A percentile compares a stretch with the other conserved stretches of the same genome.
These are phyloP conservation scores for Ascosphaera apis DNA, from an alignment of 2,329 filamentous ascomycete species.

Conservation along the genomic window DNA sequence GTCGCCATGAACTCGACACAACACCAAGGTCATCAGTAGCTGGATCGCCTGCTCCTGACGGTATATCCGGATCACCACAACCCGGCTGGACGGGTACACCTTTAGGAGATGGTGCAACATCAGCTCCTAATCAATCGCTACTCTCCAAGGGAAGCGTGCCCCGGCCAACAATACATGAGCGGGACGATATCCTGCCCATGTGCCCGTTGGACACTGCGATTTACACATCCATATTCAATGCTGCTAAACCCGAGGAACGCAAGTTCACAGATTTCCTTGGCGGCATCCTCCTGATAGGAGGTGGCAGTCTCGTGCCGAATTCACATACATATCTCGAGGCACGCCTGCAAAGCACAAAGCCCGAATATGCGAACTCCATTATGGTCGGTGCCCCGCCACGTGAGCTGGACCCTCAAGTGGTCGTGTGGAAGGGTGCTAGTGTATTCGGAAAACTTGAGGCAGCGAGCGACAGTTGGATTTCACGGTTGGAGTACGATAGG, in stretches of 20 bases:
- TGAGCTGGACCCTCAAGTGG: constrained; percentile 92
- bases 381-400: constrained; percentile 49
- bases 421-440: constrained; percentile 92
- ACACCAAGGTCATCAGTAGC: constrained; percentile 72
- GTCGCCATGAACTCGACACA: constrained; percentile 43
- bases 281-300: constrained; percentile 76
- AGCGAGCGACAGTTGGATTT: constrained; percentile 92
- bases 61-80: constrained; percentile 41
- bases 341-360: constrained; percentile 42
- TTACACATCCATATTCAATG: constrained; percentile 68
- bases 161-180: constrained; percentile 31
- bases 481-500: constrained; percentile 65
- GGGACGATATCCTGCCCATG: constrained; percentile 59
- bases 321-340: constrained; percentile 71
- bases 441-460: constrained; percentile 73
- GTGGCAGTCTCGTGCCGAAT: constrained; percentile 56
- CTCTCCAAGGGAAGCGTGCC: constrained; percentile 4
- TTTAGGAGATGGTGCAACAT: background rate
- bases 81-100: constrained; percentile 22
- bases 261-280: constrained; percentile 77
- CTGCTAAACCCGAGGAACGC: constrained; percentile 71
- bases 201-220: constrained; percentile 77
- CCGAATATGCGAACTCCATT: constrained; percentile 41
- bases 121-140: constrained; percentile 1
- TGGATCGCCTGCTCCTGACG: constrained; percentile 65